Evolutionary conservation across 2,329 filamentous ascomycete species (phyloP).

Genomic region (Neopestalotiopsis sp.): DNA sequence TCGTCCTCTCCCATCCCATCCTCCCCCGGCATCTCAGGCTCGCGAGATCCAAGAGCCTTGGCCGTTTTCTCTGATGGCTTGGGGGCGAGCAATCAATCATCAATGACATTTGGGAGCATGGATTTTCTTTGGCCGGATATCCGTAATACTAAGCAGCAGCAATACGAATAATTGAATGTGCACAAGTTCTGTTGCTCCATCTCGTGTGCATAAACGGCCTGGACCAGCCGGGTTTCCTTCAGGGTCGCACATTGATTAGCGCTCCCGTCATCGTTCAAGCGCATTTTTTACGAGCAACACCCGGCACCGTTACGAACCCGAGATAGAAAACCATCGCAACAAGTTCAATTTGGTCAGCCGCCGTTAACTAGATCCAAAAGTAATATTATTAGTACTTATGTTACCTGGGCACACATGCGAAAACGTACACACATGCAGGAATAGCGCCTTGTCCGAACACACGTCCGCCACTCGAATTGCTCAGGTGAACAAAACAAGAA

Average conservation of each 20-base stretch:
- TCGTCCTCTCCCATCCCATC: background rate
- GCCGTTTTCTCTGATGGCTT: background rate
- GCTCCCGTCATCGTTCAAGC: background rate
- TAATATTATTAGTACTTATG: too few relatives aligned
- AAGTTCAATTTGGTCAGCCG: background rate
- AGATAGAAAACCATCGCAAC: background rate
- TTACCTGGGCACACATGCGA: background rate
- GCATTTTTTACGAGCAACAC: background rate
- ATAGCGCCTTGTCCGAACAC: background rate
- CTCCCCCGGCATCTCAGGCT: background rate
- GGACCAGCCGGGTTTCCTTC: background rate
- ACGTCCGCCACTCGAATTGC: background rate
- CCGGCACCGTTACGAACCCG: background rate
- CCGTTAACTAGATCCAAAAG: too few relatives aligned
- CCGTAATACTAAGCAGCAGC: background rate
- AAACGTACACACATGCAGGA: background rate
- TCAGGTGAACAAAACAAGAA: background rate
- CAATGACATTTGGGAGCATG: background rate
- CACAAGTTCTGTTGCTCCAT: background rate
- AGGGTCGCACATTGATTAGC: slow-evolving; percentile 15
- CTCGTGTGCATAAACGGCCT: background rate
- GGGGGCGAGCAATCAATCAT: background rate
- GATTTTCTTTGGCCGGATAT: background rate
- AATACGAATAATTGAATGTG: background rate
- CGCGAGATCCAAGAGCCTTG: background rate